phyloP scores from a whole-genome alignment of 2,329 filamentous ascomycete genomes.

The Penicillium decumbens region DNA sequence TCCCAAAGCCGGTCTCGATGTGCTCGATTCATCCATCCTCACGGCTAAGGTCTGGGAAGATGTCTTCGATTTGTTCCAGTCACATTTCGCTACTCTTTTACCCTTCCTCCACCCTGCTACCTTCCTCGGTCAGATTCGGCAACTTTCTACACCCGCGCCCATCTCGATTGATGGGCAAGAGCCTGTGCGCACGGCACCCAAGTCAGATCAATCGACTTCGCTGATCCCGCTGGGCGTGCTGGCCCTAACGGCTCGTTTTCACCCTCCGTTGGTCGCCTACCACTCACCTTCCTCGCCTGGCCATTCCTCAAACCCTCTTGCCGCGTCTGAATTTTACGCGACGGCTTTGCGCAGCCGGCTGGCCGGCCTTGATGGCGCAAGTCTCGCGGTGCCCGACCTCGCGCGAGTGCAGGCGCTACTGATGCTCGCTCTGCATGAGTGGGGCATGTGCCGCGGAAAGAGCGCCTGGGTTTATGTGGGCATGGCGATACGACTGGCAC shows the following conservation, averaged over 20 bases:
- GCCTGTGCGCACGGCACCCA: conserved; percentile 27
- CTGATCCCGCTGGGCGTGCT: conserved; percentile 54
- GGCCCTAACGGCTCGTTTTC: conserved; percentile 53
- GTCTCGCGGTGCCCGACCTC: conserved; percentile 44
- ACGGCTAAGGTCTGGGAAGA: conserved; percentile 55
- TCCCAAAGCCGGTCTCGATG: conserved; percentile 39
- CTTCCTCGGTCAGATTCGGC: conserved; percentile 49
- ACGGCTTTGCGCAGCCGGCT: conserved; percentile 48
- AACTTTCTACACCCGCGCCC: conserved; percentile 27
- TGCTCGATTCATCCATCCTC: conserved; percentile 48
- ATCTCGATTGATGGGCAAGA: conserved; percentile 23
- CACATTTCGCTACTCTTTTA: conserved; percentile 54
- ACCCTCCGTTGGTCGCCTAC: conserved; percentile 46
- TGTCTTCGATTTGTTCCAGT: conserved; percentile 56
- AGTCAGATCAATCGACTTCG: conserved; percentile 40
- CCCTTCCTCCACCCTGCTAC: conserved; percentile 55
- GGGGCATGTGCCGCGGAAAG: conserved; percentile 52
- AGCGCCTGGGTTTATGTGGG: conserved; percentile 51
- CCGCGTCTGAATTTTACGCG: conserved; percentile 54
- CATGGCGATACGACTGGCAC: conserved; percentile 44
- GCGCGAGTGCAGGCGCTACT: conserved; percentile 51
- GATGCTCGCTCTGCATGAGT: conserved; percentile 56
- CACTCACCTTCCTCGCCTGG: conserved; percentile 45
- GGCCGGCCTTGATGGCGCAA: conserved; percentile 41
- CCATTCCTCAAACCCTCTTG: conserved; percentile 46